Evolutionary conservation across 2,329 filamentous ascomycete genomes (phyloP).

Genomic region (Cercospora nicotianae): DNA sequence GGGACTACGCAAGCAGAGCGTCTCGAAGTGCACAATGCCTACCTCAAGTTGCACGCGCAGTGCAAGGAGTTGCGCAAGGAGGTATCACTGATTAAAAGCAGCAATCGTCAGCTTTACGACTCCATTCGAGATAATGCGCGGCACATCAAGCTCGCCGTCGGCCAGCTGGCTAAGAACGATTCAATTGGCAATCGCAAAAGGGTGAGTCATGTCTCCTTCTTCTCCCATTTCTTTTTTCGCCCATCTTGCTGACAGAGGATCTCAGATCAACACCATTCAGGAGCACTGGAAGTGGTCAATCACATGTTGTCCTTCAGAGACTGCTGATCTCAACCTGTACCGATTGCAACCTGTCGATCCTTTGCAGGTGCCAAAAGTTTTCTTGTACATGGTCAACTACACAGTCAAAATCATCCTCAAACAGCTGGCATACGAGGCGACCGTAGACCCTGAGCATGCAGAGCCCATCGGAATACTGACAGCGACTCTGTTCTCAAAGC

Average conservation of each 20-base stretch:
- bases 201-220: constrained; percentile 6
- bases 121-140: constrained; percentile 51
- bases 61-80: constrained; percentile 62
- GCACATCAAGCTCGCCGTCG: constrained; percentile 64
- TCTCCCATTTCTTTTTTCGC: not conserved
- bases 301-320: constrained; percentile 5
- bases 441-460: constrained; percentile 51
- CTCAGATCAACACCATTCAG: constrained; percentile 11
- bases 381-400: constrained; percentile 68
- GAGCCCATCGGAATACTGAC: constrained; percentile 78
- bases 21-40: constrained; percentile 17
- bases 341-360: constrained; percentile 10
- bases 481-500: constrained; percentile 70
- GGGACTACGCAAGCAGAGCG: constrained; percentile 14
- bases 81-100: constrained; percentile 53
- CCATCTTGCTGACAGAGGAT: not conserved
- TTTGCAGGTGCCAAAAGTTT: constrained; percentile 13
- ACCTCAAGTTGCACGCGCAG: constrained; percentile 38
- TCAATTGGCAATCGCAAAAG: constrained; percentile 11
- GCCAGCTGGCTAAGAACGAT: constrained; percentile 18
- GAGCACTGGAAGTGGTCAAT: constrained; percentile 18
- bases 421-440: constrained; percentile 52
- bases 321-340: constrained; percentile 16
- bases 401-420: constrained; percentile 71
- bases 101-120: constrained; percentile 37